Conservation (phyloP, 2,329 filamentous ascomycete species). For the Xylaria sp. region DNA sequence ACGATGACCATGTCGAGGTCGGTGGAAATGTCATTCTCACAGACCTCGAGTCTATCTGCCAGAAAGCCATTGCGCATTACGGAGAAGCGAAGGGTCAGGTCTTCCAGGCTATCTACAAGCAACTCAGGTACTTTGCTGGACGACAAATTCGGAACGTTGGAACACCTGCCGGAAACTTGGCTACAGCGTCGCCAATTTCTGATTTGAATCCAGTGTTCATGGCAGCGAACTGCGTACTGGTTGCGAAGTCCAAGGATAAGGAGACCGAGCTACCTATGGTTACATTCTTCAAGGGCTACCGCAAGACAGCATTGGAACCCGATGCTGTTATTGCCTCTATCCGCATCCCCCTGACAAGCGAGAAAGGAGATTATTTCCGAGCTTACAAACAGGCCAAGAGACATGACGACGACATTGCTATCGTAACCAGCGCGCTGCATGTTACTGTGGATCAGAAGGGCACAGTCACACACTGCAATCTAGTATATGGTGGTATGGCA, state of each 20-base stretch:
- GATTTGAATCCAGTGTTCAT: conserved; percentile 94
- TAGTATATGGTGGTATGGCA: conserved; percentile 95
- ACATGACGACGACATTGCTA: conserved; percentile 97
- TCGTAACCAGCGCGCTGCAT: conserved; percentile 82
- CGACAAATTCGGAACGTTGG: conserved; percentile 97
- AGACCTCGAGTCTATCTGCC: conserved; percentile 80
- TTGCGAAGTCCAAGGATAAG: conserved; percentile 69
- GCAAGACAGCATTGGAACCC: conserved; percentile 71
- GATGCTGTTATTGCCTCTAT: conserved; percentile 84
- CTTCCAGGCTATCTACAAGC: conserved; percentile 87
- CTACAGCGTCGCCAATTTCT: conserved; percentile 91
- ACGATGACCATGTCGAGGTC: conserved; percentile 79
- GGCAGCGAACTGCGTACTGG: conserved; percentile 72
- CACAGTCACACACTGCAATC: conserved; percentile 64
- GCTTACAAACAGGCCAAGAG: conserved; percentile 96
- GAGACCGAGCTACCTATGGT: conserved; percentile 86
- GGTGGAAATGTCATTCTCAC: conserved; percentile 91
- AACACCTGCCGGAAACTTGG: conserved; percentile 89
- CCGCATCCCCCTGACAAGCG: conserved; percentile 70
- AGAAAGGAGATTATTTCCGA: conserved; percentile 75
- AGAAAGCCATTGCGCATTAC: conserved; percentile 73
- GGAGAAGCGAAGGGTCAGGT: conserved; percentile 67
- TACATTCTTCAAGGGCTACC: conserved; percentile 87
- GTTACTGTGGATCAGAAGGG: conserved; percentile 65
- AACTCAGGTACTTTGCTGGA: conserved; percentile 90